Conservation (phyloP, 805 yeast species). For the Metschnikowia orientalis region DNA sequence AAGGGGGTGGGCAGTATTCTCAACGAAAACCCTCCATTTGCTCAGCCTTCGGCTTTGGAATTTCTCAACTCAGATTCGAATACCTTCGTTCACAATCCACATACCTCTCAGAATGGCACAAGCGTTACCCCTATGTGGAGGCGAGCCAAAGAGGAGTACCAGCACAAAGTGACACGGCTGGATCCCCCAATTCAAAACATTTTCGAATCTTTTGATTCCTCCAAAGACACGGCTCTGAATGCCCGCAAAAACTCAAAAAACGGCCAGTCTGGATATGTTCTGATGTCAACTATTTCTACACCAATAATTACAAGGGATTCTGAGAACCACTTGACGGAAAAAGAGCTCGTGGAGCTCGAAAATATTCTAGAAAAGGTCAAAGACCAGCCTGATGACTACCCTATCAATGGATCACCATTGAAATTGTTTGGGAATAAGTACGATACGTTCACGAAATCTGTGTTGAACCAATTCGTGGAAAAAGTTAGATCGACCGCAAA, state of each 20-base stretch:
- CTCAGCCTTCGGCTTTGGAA: constrained; percentile 11
- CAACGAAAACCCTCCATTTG: not conserved
- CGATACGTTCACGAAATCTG: constrained; percentile 38
- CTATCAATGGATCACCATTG: constrained; percentile 33
- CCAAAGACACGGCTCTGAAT: not conserved
- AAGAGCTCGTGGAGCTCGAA: constrained; percentile 21
- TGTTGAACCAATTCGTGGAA: constrained; percentile 16
- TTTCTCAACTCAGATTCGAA: constrained; percentile 20
- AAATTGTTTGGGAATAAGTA: constrained; percentile 37
- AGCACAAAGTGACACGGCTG: constrained; percentile 15
- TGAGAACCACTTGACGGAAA: constrained; percentile 15
- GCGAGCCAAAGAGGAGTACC: constrained; percentile 26
- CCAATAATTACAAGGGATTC: constrained; percentile 25
- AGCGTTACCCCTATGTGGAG: constrained; percentile 29
- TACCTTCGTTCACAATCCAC: constrained; percentile 32
- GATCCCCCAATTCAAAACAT: constrained; percentile 29
- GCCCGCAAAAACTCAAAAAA: constrained; percentile 13
- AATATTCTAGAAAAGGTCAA: constrained; percentile 23
- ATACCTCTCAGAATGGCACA: constrained; percentile 9
- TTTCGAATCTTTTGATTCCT: constrained; percentile 23
- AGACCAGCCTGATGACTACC: constrained; percentile 19
- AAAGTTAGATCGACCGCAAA: constrained; percentile 16
- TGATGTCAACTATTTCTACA: constrained; percentile 24
- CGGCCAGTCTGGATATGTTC: constrained; percentile 22
- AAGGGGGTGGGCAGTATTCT: not conserved